These are phyloP conservation scores for Tetrahymena borealis DNA, from an alignment of 73 alveolate genomes.

Conservation along the genomic window DNA sequence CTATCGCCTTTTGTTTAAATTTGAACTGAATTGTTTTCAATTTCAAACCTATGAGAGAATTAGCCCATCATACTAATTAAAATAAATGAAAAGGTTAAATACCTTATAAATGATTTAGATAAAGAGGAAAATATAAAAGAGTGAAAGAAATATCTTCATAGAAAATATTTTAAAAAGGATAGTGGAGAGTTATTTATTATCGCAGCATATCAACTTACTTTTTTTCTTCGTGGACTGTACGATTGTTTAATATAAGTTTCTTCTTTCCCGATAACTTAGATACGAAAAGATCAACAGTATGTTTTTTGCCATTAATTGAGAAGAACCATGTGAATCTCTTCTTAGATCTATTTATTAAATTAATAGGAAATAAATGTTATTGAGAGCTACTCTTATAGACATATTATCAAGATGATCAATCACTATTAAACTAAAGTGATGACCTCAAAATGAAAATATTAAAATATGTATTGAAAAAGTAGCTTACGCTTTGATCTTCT, in stretches of 20 bases:
- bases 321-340: constrained; percentile 70
- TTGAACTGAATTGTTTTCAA: background rate
- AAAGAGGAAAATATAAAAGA: no score
- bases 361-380: no score
- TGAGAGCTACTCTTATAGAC: no score
- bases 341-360: constrained; percentile 47
- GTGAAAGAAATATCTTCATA: no score
- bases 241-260: constrained; percentile 66
- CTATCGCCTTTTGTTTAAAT: background rate
- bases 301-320: constrained; percentile 64
- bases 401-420: no score
- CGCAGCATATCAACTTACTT: background rate
- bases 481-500: background rate
- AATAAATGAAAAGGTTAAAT: no score
- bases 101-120: no score
- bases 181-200: background rate
- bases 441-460: background rate
- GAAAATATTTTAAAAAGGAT: no score
- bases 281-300: constrained; percentile 61
- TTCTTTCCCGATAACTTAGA: constrained; percentile 70
- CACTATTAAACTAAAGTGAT: no score
- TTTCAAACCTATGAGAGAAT: background rate
- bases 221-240: constrained; percentile 33
- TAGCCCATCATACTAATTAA: background rate
- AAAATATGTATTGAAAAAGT: background rate